phyloP scores from a whole-genome alignment of 2,329 filamentous ascomycete species.

The Sporothrix variecibatus region DNA sequence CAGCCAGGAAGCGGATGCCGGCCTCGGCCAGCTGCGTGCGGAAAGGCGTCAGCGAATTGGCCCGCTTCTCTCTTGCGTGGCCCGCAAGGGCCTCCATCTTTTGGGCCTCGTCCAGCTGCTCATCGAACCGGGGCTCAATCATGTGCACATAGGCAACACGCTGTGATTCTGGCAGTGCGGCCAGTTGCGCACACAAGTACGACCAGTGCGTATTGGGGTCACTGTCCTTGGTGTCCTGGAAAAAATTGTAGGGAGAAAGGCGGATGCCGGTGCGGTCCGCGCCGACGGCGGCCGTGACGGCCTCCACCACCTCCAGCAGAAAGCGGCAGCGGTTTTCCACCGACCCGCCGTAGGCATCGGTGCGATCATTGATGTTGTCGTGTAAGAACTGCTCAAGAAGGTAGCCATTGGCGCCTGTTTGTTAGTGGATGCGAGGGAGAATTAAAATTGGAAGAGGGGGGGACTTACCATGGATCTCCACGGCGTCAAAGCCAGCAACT shows the following conservation, averaged over 20 bases:
- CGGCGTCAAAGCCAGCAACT: slow-evolving; percentile 49
- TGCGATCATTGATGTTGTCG: slow-evolving; percentile 55
- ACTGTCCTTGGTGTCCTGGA: slow-evolving; percentile 60
- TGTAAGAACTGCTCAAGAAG: slow-evolving; percentile 58
- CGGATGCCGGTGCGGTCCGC: slow-evolving; percentile 54
- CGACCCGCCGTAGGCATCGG: slow-evolving; percentile 56
- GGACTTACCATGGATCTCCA: slow-evolving; percentile 42
- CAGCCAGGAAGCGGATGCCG: slow-evolving; percentile 41
- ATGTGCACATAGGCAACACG: slow-evolving; percentile 59
- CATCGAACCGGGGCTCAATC: slow-evolving; percentile 31
- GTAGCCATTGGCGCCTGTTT: slow-evolving; percentile 42
- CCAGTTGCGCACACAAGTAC: slow-evolving; percentile 54
- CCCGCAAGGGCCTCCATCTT: slow-evolving; percentile 49
- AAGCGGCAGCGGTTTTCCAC: slow-evolving; percentile 58
- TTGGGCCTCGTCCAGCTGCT: slow-evolving; percentile 37
- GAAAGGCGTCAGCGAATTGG: slow-evolving; percentile 29
- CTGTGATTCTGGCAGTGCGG: slow-evolving; percentile 42
- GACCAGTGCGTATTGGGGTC: slow-evolving; percentile 61
- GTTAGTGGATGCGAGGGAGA: background rate
- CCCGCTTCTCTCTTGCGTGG: slow-evolving; percentile 44
- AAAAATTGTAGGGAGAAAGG: slow-evolving; percentile 56
- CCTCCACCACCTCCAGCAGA: slow-evolving; percentile 53
- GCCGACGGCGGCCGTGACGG: slow-evolving; percentile 54
- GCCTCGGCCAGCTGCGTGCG: slow-evolving; percentile 50
- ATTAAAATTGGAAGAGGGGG: background rate